Base-by-base conservation (phyloP, 768 basidiomycete genomes). In the Stropharia rugosoannulata region DNA sequence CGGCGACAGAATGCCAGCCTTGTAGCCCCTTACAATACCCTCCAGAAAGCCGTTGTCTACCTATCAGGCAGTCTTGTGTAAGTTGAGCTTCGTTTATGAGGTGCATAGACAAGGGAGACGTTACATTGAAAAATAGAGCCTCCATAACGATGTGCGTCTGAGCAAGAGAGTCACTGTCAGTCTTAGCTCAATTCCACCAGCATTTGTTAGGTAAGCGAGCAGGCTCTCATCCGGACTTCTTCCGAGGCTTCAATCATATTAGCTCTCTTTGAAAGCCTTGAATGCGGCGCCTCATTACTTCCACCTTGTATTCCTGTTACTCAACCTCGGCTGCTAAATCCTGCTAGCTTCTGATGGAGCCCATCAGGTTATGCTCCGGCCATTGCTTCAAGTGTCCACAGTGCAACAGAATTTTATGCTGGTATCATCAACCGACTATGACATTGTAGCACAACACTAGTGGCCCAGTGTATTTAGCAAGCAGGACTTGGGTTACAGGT, bases 1-100 rank as follows among this genome's bases (percentile, higher is more conserved):
- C 70, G 94, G 92, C 47, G 86, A 88, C 43, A 99, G 81, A 57
- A 98, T 86, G 25, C 93, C 95, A 43, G 90, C 85, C 73, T 94
- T 96, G 85, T 95, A 98, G 8, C 97, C 97, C 61, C 96, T 77
- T 29, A 93, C 82, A 39, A 93, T 86, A 19, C 83, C 91, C 69
- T 93, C 92, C 49, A 93, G 75, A 63, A 88, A 93, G 16, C 92
- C 92, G 57, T 66, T 72, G 52, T 87, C 78, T 55, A 85, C 86
- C 92, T 93, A 65, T 47, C 22, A 49, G 51, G 16, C 49, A 44
- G 47, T 44, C 50, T 47, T 62, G 56, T 38, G 67, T 70, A 62
- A 73, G 63, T 66, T 64, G 59, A 61, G 61, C 46, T 46, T 59
- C 36, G 54, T 50, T 44, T 54, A 54, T 43, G 48, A 29, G 58